Percentiles rank a stretch among this genome's conserved stretches.
These are phyloP conservation scores for Paspalum notatum DNA, from an alignment of 176 grass and related monocot species.

Conservation along the genomic window DNA sequence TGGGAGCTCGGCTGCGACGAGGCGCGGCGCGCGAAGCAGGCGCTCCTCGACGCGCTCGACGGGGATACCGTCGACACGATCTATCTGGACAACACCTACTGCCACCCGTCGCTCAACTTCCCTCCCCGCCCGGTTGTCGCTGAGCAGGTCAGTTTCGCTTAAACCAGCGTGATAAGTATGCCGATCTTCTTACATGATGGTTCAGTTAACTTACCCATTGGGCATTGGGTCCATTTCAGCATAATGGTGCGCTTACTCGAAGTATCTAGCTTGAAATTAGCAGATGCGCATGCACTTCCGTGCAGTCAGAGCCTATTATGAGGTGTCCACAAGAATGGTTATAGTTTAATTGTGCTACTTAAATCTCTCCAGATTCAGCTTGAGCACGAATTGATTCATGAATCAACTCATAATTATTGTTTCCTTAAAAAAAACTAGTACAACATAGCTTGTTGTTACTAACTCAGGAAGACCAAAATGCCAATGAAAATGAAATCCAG, in stretches of 20 bases:
- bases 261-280: neutral
- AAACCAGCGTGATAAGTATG: neutral
- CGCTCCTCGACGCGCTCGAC: slow-evolving; percentile 63
- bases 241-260: neutral
- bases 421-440: neutral
- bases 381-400: slow-evolving; percentile 3
- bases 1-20: slow-evolving; percentile 71
- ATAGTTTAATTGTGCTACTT: neutral
- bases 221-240: neutral
- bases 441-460: neutral
- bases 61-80: slow-evolving; percentile 68
- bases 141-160: slow-evolving; percentile 53
- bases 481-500: neutral
- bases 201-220: slow-evolving; percentile 1
- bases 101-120: slow-evolving; percentile 81
- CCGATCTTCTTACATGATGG: neutral
- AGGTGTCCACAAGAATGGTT: neutral
- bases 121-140: slow-evolving; percentile 71
- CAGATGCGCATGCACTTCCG: slow-evolving; percentile 1
- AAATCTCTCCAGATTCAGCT: neutral
- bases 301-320: neutral
- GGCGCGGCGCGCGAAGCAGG: slow-evolving; percentile 59
- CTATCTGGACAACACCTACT: slow-evolving; percentile 91
- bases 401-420: slow-evolving; percentile 4
- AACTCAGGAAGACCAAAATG: slow-evolving; percentile 3